Percentiles rank a stretch among this genome's conserved stretches.
Conservation (phyloP, 1,284 basidiomycete genomes). For the Flammula alnicola region DNA sequence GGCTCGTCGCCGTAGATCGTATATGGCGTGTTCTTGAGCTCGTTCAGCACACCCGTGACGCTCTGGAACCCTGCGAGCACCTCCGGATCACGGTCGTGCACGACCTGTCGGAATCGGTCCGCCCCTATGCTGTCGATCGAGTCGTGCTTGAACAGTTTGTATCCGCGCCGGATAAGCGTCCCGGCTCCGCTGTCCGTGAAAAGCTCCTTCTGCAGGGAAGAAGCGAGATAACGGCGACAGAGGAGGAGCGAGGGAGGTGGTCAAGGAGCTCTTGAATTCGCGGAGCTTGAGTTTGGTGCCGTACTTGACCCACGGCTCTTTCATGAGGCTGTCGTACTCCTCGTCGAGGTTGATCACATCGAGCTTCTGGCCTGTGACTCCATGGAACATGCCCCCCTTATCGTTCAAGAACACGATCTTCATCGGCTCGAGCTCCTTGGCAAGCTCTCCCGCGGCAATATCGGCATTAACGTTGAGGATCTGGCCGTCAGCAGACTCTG, state of each 20-base stretch:
- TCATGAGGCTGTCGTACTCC: constrained; percentile 98
- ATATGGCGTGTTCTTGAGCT: constrained; percentile 83
- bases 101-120: constrained; percentile 90
- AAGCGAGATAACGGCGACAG: constrained; percentile 98
- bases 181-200: constrained; percentile 99
- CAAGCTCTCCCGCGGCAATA: constrained; percentile 93
- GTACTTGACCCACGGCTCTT: constrained; percentile 99
- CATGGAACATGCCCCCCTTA: constrained; percentile 98
- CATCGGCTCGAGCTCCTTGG: constrained; percentile 96
- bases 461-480: constrained; percentile 98
- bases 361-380: constrained; percentile 93
- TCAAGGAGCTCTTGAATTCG: constrained; percentile 99
- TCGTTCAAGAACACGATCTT: constrained; percentile 99
- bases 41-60: constrained; percentile 88
- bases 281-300: constrained; percentile 99
- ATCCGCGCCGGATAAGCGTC: constrained; percentile 95
- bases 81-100: constrained; percentile 94
- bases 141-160: constrained; percentile 94
- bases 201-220: constrained; percentile 95
- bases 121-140: constrained; percentile 86
- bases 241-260: constrained; percentile 96
- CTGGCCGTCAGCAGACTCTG: constrained; percentile 90
- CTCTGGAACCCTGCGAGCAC: constrained; percentile 85
- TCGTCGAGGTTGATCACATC: constrained; percentile 98
- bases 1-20: constrained; percentile 99